Conservation (phyloP, 352 stramenopile genomes). For the Phytopythium helicoides region DNA sequence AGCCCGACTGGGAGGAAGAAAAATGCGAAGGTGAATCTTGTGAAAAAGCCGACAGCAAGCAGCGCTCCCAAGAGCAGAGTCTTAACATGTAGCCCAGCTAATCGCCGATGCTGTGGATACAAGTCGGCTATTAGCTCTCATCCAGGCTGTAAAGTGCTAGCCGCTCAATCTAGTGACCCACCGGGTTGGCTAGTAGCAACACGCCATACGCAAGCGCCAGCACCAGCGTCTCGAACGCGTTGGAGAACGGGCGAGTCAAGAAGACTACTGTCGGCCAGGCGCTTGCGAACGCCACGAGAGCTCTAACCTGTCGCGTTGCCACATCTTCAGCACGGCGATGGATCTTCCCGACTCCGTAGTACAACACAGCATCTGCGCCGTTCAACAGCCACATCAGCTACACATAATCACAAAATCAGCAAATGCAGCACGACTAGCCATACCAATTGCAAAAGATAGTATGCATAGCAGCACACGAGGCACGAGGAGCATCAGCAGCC, state of each 20-base stretch:
- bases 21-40: slow-evolving; percentile 76
- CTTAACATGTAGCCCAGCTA: slow-evolving; percentile 36
- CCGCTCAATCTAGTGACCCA: too few species aligned
- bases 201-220: slow-evolving; percentile 52
- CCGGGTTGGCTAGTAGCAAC: slow-evolving; percentile 45
- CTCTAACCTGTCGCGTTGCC: slow-evolving; percentile 19
- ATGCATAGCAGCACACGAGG: slow-evolving; percentile 59
- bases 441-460: slow-evolving; percentile 57
- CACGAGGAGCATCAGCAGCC: slow-evolving; percentile 44
- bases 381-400: background rate
- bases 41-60: slow-evolving; percentile 74
- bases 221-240: slow-evolving; percentile 69
- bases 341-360: slow-evolving; percentile 30
- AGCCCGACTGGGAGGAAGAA: slow-evolving; percentile 80
- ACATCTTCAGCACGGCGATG: slow-evolving; percentile 13
- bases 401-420: background rate
- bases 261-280: slow-evolving; percentile 72
- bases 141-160: too few species aligned
- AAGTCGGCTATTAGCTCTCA: too few species aligned
- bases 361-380: slow-evolving; percentile 43
- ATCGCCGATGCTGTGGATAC: slow-evolving; percentile 44
- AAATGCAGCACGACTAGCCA: too few species aligned
- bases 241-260: slow-evolving; percentile 76
- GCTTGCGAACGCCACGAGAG: slow-evolving; percentile 55
- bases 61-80: slow-evolving; percentile 59